A percentile compares a stretch with the other conserved stretches of the same genome.
phyloP scores from a whole-genome alignment of 169 alveolate genomes.

The Plasmodium fragile region DNA sequence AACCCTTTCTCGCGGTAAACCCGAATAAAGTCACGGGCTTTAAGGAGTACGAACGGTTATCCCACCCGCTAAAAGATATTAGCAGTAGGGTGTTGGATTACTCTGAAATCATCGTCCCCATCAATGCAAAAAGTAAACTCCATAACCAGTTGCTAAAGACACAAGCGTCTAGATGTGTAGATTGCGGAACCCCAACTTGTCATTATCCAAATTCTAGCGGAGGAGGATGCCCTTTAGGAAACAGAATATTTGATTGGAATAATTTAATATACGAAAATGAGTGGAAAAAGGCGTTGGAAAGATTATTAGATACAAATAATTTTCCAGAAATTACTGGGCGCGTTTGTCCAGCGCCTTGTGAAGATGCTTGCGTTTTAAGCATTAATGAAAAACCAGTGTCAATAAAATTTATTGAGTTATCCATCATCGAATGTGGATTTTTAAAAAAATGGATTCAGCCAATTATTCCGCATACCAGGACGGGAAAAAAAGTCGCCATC shows the following conservation, averaged over 20 bases:
- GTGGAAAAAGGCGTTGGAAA: conserved; percentile 84
- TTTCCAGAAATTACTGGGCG: conserved; percentile 87
- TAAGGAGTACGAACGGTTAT: conserved; percentile 75
- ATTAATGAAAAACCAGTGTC: conserved; percentile 84
- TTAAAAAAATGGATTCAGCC: conserved; percentile 84
- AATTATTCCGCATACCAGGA: conserved; percentile 75
- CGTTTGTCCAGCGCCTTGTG: conserved; percentile 87
- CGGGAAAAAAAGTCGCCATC: conserved; percentile 81
- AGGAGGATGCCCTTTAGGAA: conserved; percentile 87
- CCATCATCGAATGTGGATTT: conserved; percentile 83
- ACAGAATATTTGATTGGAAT: conserved; percentile 84
- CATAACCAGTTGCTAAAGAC: conserved; percentile 78
- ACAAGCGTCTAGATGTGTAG: conserved; percentile 85
- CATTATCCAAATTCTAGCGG: conserved; percentile 82
- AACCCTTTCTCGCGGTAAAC: conserved; percentile 73
- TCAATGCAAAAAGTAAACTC: conserved; percentile 66
- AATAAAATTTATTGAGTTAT: conserved; percentile 82
- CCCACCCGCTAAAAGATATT: conserved; percentile 71
- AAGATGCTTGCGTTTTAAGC: conserved; percentile 84
- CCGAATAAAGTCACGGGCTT: conserved; percentile 77
- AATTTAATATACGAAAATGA: conserved; percentile 81
- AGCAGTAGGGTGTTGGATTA: conserved; percentile 75
- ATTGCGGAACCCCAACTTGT: conserved; percentile 86
- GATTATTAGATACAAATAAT: conserved; percentile 83
- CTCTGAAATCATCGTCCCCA: conserved; percentile 76